Percentiles rank a stretch among this genome's conserved stretches.
Conservation (phyloP, 1,139 yeast species). For the Candida labiduridarum region DNA sequence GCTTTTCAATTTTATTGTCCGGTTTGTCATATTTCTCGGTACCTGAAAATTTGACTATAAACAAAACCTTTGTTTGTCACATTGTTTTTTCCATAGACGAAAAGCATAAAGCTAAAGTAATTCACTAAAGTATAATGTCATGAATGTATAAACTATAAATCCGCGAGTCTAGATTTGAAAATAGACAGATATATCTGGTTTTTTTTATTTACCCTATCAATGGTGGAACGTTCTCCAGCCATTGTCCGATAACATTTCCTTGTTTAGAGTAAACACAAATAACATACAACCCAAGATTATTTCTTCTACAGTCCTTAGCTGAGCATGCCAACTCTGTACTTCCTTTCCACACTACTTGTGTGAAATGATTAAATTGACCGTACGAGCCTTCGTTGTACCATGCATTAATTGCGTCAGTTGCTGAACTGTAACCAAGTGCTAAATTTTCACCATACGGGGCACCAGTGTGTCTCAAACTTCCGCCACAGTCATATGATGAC, state of each 20-base stretch:
- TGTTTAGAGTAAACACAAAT: constrained; percentile 51
- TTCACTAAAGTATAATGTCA: background rate
- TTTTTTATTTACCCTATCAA: background rate
- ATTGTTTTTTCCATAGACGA: background rate
- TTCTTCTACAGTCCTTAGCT: constrained; percentile 42
- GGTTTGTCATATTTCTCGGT: background rate
- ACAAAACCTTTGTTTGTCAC: background rate
- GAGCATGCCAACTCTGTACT: constrained; percentile 76
- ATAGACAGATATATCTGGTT: background rate
- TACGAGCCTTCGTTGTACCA: constrained; percentile 77
- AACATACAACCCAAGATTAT: constrained; percentile 45
- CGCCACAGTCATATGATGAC: constrained; percentile 67
- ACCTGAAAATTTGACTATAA: constrained; percentile 1
- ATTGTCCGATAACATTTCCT: constrained; percentile 50
- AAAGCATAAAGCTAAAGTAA: background rate
- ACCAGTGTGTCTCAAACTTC: constrained; percentile 68
- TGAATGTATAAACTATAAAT: background rate
- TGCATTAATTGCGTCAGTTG: constrained; percentile 65
- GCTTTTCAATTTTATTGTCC: background rate
- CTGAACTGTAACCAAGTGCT: constrained; percentile 65
- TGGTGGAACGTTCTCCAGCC: constrained; percentile 50
- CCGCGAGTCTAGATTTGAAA: background rate
- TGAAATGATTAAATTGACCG: constrained; percentile 63
- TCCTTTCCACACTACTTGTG: constrained; percentile 81
- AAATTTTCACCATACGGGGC: constrained; percentile 87